Base-by-base conservation (phyloP, 1,284 basidiomycete species). In the Irpex rosettiformis region DNA sequence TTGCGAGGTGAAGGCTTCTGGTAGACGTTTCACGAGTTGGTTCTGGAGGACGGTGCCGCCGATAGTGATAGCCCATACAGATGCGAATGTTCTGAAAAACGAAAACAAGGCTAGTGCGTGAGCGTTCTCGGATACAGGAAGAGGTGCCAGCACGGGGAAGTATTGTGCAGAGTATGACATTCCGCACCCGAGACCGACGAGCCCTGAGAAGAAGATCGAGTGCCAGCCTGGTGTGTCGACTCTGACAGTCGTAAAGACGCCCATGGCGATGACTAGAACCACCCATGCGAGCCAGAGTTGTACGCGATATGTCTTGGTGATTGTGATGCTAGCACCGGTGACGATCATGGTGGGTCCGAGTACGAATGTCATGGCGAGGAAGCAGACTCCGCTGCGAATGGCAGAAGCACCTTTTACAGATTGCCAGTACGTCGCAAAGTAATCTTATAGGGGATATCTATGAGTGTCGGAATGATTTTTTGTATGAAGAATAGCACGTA, bases 301-400 rank as follows among this genome's bases (percentile, higher is more conserved):
- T 0, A 66, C 63, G 1, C 70, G 61, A 57, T 76, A 76, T 11
- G 56, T 54, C 8, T 70, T 65, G 10, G 66, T 62, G 28, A 66
- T 66, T 25, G 69, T 59, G 25, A 73, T 67, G 18, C 66, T 65
- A 1, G 69, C 54, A 5, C 72, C 73, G 22, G 67, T 64, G 3
- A 73, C 27, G 13, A 76, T 64, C 1, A 68, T 65, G 10, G 62
- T 61, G 1, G 70, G 70, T 1, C 70, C 67, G 30, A 75, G 67
- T 0, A 67, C 64, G 58, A 71, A 66, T 0, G 70, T 64, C 4
- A 75, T 58, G 0, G 71, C 71, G 52, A 81, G 71, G 0, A 71
- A 58, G 21, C 75, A 69, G 11, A 81, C 65, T 3, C 78, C 79
- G 13, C 77, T 73, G 1, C 64, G 55, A n/a, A 76, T 70, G 0